Conservation (phyloP, 2,329 filamentous ascomycete species). For the Lecanicillium sp. region DNA sequence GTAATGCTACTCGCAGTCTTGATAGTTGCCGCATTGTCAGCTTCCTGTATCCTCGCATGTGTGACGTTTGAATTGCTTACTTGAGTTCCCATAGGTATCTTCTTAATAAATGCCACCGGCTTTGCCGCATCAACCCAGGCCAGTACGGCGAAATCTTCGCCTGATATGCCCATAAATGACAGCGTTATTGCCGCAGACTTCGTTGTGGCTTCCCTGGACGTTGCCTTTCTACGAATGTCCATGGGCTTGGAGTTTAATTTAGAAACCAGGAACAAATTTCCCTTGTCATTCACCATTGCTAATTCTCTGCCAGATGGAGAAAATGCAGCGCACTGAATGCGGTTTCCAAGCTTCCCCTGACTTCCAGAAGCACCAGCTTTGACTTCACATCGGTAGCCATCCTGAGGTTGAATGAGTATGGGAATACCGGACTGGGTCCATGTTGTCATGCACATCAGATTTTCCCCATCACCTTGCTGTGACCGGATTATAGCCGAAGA, state of each 20-base stretch:
- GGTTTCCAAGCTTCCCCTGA: constrained; percentile 25
- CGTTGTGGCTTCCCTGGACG: constrained; percentile 26
- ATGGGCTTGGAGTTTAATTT: constrained; percentile 29
- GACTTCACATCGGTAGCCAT: constrained; percentile 26
- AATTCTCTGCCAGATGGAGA: constrained; percentile 28
- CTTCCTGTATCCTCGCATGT: too few species aligned
- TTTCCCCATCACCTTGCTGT: constrained; percentile 22
- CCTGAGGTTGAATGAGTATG: constrained; percentile 27
- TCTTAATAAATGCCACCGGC: constrained; percentile 21
- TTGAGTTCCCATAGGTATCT: constrained; percentile 15
- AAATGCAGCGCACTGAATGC: constrained; percentile 30
- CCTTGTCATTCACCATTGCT: constrained; percentile 31
- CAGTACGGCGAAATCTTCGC: constrained; percentile 28
- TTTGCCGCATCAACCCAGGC: constrained; percentile 29
- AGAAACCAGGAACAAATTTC: constrained; percentile 27
- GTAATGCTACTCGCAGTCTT: too few species aligned
- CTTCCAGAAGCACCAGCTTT: constrained; percentile 18
- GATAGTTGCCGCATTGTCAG: too few species aligned
- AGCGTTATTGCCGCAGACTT: constrained; percentile 28
- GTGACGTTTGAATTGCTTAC: constrained; percentile 2
- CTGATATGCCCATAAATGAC: constrained; percentile 26
- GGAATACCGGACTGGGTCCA: constrained; percentile 34
- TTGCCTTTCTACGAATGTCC: constrained; percentile 25
- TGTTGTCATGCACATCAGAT: constrained; percentile 28
- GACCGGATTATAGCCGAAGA: constrained; percentile 27